Conservation (phyloP, 345 rosid species). For the Pugionium dolabratum region DNA sequence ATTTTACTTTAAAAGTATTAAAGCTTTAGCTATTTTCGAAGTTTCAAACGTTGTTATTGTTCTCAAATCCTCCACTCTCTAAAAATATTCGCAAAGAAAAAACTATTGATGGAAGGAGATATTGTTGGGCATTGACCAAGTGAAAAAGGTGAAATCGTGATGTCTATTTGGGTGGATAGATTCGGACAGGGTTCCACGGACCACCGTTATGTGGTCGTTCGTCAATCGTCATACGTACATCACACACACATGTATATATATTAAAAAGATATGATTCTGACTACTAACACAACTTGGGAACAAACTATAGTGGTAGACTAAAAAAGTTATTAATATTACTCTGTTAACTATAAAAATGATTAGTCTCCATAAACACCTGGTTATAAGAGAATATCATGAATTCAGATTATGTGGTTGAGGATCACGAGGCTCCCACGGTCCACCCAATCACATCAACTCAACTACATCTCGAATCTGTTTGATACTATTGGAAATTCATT, state of each 20-base stretch:
- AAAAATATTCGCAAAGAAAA: not conserved
- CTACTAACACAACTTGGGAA: too few relatives aligned
- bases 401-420: slow-evolving; percentile 33
- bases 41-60: too few relatives aligned
- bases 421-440: slow-evolving; percentile 42
- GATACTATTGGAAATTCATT: slow-evolving; percentile 6
- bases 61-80: too few relatives aligned
- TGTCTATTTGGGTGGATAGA: slow-evolving; percentile 35
- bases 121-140: slow-evolving; percentile 36
- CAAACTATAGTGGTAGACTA: too few relatives aligned
- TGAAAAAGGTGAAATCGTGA: slow-evolving; percentile 36
- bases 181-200: slow-evolving; percentile 42
- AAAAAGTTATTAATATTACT: too few relatives aligned
- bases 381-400: not conserved
- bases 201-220: slow-evolving; percentile 24
- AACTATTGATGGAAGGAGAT: not conserved
- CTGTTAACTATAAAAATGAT: not conserved
- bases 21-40: too few relatives aligned
- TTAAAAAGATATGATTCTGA: too few relatives aligned
- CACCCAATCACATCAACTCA: slow-evolving; percentile 33
- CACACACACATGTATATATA: not conserved
- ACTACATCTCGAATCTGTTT: slow-evolving; percentile 34
- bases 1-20: too few relatives aligned
- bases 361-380: slow-evolving; percentile 8
- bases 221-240: not conserved